A percentile compares a stretch with the other conserved stretches of the same genome.
Conservation (phyloP, 257 asterid genomes). For the Fraxinus excelsior region DNA sequence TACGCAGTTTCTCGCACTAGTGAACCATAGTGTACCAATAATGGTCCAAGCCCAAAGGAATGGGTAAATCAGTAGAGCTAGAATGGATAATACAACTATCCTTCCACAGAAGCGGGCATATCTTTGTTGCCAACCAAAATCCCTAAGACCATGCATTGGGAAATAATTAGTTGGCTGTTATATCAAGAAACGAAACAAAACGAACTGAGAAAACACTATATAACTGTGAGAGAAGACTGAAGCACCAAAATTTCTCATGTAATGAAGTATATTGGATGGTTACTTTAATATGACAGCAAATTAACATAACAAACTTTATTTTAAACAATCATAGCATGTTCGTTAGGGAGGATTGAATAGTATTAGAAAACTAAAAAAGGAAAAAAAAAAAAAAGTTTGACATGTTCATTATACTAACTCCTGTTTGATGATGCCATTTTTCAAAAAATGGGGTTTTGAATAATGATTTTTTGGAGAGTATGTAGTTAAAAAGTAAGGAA, state of each 20-base stretch:
- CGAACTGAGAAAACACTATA: background rate
- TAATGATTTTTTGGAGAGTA: no score
- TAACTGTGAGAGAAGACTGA: background rate
- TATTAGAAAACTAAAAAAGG: no score
- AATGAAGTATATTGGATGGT: background rate
- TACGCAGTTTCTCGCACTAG: slow-evolving; percentile 74
- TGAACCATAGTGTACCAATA: slow-evolving; percentile 87
- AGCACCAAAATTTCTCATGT: background rate
- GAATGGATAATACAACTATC: slow-evolving; percentile 74
- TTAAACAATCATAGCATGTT: background rate
- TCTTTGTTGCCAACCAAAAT: slow-evolving; percentile 94
- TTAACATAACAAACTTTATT: background rate
- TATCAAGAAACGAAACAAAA: slow-evolving; percentile 3
- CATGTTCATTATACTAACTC: no score
- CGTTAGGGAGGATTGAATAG: no score
- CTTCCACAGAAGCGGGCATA: slow-evolving; percentile 86
- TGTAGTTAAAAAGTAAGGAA: no score
- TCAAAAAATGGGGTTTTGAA: no score
- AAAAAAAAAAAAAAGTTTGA: no score
- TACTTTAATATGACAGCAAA: background rate
- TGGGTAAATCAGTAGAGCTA: slow-evolving; percentile 75
- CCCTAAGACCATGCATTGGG: slow-evolving; percentile 44
- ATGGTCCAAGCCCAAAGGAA: slow-evolving; percentile 88
- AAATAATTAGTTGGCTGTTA: slow-evolving; percentile 4
- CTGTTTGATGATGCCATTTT: no score